phyloP scores from a whole-genome alignment of 139 green algal species.

The Mychonastes homosphaera region DNA sequence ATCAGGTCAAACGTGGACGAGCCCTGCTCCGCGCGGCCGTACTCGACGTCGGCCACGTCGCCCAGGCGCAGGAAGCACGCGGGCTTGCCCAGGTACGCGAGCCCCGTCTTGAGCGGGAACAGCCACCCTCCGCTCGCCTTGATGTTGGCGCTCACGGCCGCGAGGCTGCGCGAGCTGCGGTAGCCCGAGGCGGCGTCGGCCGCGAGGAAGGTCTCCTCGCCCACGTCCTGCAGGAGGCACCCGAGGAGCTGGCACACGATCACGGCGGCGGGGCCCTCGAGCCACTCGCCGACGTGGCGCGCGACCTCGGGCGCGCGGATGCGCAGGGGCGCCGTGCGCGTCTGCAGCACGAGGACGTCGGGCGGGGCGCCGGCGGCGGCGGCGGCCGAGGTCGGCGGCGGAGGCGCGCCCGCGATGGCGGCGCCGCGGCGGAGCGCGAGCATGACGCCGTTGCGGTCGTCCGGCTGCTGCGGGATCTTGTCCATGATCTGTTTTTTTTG shows the following conservation, averaged over 20 bases:
- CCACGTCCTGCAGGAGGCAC: slow-evolving; percentile 5
- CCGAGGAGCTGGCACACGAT: slow-evolving; percentile 16
- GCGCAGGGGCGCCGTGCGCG: too few species aligned
- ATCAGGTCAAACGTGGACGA: slow-evolving; percentile 14
- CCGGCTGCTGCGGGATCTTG: too few species aligned
- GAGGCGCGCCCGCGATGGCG: too few species aligned
- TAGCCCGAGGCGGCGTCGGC: slow-evolving; percentile 7
- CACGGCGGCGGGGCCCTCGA: slow-evolving; percentile 11
- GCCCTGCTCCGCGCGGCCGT: slow-evolving; percentile 2
- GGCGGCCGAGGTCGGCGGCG: too few species aligned
- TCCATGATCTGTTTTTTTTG: too few species aligned
- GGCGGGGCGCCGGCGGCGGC: too few species aligned
- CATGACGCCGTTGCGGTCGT: too few species aligned
- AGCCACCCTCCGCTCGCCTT: slow-evolving; percentile 5
- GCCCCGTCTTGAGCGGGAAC: slow-evolving; percentile 6
- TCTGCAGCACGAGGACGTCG: too few species aligned
- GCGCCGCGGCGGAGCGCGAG: too few species aligned
- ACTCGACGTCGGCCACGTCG: background rate
- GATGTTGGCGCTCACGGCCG: slow-evolving; percentile 4
- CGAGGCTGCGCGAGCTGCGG: slow-evolving; percentile 2
- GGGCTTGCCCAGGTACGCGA: slow-evolving; percentile 13
- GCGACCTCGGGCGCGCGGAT: slow-evolving; percentile 1
- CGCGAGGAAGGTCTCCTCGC: slow-evolving; percentile 10
- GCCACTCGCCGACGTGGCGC: slow-evolving; percentile 4
- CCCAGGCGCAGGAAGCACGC: slow-evolving; percentile 9